Percentiles rank a stretch among this genome's conserved stretches.
These are phyloP conservation scores for Trametes cingulata DNA, from an alignment of 768 basidiomycete genomes.

Conservation along the genomic window DNA sequence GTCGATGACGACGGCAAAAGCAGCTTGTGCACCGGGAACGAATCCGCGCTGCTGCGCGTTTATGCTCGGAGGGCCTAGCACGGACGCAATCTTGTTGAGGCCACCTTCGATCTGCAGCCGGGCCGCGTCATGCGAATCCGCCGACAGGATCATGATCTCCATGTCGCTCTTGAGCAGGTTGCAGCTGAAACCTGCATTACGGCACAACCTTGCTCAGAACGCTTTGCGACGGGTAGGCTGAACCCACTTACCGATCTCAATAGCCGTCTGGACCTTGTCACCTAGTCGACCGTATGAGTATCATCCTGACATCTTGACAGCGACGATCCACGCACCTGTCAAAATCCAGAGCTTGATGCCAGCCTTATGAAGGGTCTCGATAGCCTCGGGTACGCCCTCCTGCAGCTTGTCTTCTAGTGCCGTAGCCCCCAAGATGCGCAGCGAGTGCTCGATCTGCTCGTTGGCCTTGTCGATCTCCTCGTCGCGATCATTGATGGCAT, in stretches of 20 bases:
- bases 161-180: slow-evolving; percentile 92
- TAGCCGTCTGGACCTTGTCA: slow-evolving; percentile 97
- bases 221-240: neutral
- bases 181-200: slow-evolving; percentile 71
- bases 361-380: slow-evolving; percentile 85
- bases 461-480: slow-evolving; percentile 90
- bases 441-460: slow-evolving; percentile 77
- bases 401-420: slow-evolving; percentile 97
- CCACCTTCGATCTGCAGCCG: slow-evolving; percentile 89
- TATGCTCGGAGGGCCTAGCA: slow-evolving; percentile 73
- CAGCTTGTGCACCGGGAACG: slow-evolving; percentile 59
- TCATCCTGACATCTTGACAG: neutral
- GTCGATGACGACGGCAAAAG: slow-evolving; percentile 95
- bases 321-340: slow-evolving; percentile 57
- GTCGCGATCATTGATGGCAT: slow-evolving; percentile 76
- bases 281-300: slow-evolving; percentile 43
- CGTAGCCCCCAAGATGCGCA: slow-evolving; percentile 90
- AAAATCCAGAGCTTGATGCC: slow-evolving; percentile 99
- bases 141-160: slow-evolving; percentile 97
- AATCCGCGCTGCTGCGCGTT: slow-evolving; percentile 66
- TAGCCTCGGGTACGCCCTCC: slow-evolving; percentile 95
- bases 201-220: neutral
- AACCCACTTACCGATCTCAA: slow-evolving; percentile 73
- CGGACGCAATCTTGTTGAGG: slow-evolving; percentile 90
- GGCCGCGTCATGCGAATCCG: slow-evolving; percentile 72